phyloP scores from a whole-genome alignment of 1,284 basidiomycete genomes.

The Microbotryum lychnidis-dioicae region DNA sequence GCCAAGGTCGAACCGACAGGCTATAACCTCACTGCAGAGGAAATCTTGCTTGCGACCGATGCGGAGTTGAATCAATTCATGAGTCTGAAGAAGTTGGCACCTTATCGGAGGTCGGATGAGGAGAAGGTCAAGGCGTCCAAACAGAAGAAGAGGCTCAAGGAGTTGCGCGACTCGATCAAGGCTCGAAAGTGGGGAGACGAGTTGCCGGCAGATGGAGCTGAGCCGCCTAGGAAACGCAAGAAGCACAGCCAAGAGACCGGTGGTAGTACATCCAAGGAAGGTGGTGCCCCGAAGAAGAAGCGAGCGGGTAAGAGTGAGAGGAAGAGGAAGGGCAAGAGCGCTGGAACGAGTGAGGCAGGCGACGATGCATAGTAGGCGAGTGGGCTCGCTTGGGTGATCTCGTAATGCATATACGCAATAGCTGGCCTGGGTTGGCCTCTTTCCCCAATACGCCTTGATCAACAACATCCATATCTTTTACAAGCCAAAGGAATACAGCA shows the following conservation, averaged over 20 bases:
- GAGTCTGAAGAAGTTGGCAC: constrained; percentile 79
- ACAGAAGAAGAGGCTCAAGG: constrained; percentile 56
- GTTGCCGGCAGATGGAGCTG: constrained; percentile 25
- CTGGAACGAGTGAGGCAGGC: not conserved
- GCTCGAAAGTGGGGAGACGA: constrained; percentile 46
- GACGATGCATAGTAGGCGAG: not conserved
- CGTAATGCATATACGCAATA: too few relatives aligned
- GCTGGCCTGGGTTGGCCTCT: too few relatives aligned
- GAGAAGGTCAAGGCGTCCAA: constrained; percentile 53
- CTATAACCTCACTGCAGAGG: constrained; percentile 70
- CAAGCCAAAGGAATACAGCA: too few relatives aligned
- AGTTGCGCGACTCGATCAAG: constrained; percentile 57
- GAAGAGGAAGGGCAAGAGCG: constrained; percentile 24
- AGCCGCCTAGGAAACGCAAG: constrained; percentile 27
- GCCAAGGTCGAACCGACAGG: constrained; percentile 57
- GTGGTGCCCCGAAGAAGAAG: constrained; percentile 38
- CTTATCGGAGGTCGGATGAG: constrained; percentile 60
- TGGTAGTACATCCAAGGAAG: constrained; percentile 8
- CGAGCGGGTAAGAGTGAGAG: constrained; percentile 46
- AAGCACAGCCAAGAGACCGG: not conserved
- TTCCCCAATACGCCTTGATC: too few relatives aligned
- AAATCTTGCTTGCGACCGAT: constrained; percentile 89
- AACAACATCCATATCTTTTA: too few relatives aligned
- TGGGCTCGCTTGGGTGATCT: not conserved
- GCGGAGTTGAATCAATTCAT: constrained; percentile 86